Percentiles rank a stretch among this genome's conserved stretches.
Conservation (phyloP, 2,329 filamentous ascomycete genomes). For the Xylaria sp. region DNA sequence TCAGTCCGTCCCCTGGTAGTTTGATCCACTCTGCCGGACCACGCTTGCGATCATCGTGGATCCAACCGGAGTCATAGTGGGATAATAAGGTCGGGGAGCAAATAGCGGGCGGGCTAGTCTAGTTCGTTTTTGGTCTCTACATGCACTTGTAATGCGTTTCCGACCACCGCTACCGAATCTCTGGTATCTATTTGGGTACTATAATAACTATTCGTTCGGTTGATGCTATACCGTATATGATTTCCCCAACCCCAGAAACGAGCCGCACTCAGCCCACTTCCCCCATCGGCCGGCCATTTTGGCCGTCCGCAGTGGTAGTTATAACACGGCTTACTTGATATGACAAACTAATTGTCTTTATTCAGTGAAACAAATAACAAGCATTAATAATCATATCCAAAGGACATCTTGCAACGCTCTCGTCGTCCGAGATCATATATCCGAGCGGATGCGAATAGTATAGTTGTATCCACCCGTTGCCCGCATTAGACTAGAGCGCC, state of each 20-base stretch:
- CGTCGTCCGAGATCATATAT: not conserved
- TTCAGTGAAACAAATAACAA: not conserved
- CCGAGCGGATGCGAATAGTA: not conserved
- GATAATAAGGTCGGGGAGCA: not conserved
- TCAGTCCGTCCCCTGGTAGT: not conserved
- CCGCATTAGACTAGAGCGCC: not conserved
- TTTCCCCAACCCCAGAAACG: not conserved
- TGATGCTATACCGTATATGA: not conserved
- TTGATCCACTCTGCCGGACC: not conserved
- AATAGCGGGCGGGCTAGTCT: not conserved
- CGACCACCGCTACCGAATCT: not conserved
- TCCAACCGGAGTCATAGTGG: not conserved
- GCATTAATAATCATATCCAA: not conserved
- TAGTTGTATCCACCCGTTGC: not conserved
- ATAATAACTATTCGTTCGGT: not conserved
- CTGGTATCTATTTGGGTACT: too few species aligned
- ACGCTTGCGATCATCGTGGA: constrained; percentile 2
- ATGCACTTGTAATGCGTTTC: too few species aligned
- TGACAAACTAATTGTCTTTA: not conserved
- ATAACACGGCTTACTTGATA: not conserved
- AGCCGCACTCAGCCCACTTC: not conserved
- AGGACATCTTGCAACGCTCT: not conserved
- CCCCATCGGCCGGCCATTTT: constrained; percentile 21
- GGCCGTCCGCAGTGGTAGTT: not conserved
- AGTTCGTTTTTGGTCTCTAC: not conserved